Percentiles rank a stretch among this genome's conserved stretches.
Evolutionary conservation across 441 rosid genomes (phyloP).

Genomic region (Gossypium laxum): DNA sequence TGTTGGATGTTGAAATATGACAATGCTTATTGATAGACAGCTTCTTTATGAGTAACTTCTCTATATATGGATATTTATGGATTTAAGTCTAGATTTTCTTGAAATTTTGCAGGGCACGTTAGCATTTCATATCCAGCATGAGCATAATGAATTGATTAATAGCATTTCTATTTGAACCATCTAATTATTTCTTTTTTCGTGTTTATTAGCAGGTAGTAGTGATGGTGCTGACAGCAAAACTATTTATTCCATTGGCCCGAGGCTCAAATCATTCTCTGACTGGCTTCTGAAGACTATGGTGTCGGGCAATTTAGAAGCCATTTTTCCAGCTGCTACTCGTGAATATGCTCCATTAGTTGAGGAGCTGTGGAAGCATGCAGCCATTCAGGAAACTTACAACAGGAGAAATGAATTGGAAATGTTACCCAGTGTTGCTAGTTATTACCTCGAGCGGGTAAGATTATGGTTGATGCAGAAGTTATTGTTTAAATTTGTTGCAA

Average conservation of each 20-base stretch:
- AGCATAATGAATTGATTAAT: conserved; percentile 4
- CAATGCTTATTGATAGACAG: background rate
- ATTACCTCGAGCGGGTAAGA: conserved; percentile 71
- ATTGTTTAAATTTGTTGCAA: background rate
- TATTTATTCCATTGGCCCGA: conserved; percentile 54
- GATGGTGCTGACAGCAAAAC: conserved; percentile 25
- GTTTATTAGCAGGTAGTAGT: conserved; percentile 34
- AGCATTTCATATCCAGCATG: conserved; percentile 2
- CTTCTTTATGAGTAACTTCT: conserved; percentile 3
- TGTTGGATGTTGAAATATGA: background rate
- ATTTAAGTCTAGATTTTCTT: background rate
- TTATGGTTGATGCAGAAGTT: conserved; percentile 16
- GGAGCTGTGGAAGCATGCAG: conserved; percentile 78
- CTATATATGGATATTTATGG: background rate
- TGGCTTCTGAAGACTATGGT: conserved; percentile 83
- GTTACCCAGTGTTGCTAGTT: conserved; percentile 77
- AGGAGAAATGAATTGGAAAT: conserved; percentile 64
- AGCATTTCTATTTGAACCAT: background rate
- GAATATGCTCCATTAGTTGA: conserved; percentile 76
- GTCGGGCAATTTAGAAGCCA: conserved; percentile 63
- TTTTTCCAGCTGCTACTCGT: conserved; percentile 71
- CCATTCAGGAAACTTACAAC: conserved; percentile 73
- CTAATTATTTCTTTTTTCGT: background rate
- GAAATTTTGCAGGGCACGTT: background rate
- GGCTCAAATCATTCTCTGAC: conserved; percentile 69